Percentiles rank a stretch among this genome's conserved stretches.
These are phyloP conservation scores for Puccinellia tenuiflora DNA, from an alignment of 176 grass and related monocot species.

Conservation along the genomic window DNA sequence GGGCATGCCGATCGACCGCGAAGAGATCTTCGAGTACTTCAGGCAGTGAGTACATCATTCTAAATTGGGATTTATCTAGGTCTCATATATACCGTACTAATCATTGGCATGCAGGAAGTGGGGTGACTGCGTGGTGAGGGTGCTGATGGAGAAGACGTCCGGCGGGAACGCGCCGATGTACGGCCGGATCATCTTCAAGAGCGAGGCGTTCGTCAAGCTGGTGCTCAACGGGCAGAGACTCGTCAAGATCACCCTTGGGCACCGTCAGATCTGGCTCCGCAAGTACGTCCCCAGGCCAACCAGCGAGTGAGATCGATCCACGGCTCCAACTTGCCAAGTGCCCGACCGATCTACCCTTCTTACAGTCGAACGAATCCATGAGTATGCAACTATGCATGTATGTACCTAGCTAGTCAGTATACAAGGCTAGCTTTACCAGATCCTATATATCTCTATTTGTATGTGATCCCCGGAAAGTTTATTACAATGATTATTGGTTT, in stretches of 20 bases:
- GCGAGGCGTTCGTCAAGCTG: slow-evolving; percentile 1
- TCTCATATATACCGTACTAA: no score
- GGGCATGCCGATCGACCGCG: slow-evolving; percentile 31
- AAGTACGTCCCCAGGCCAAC: slow-evolving; percentile 24
- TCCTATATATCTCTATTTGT: background rate
- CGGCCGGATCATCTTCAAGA: slow-evolving; percentile 44
- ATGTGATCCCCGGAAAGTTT: background rate
- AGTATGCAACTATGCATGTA: no score
- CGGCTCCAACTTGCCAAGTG: background rate
- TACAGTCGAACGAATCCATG: no score
- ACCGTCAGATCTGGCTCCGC: slow-evolving; percentile 30
- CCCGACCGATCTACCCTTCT: background rate
- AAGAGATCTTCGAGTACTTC: slow-evolving; percentile 58
- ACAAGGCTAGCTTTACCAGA: background rate
- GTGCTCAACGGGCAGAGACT: slow-evolving; percentile 9
- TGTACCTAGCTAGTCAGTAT: background rate
- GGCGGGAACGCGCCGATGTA: background rate
- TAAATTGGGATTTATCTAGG: no score
- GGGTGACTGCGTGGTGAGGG: slow-evolving; percentile 29
- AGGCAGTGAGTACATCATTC: slow-evolving; percentile 31
- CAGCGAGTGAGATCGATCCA: background rate
- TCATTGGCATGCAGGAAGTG: slow-evolving; percentile 20
- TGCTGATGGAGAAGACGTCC: slow-evolving; percentile 31
- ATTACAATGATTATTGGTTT: no score
- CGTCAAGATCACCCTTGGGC: background rate